A percentile compares a stretch with the other conserved stretches of the same genome.
Conservation (phyloP, 306 rosid species). For the Gillenia trifoliata region DNA sequence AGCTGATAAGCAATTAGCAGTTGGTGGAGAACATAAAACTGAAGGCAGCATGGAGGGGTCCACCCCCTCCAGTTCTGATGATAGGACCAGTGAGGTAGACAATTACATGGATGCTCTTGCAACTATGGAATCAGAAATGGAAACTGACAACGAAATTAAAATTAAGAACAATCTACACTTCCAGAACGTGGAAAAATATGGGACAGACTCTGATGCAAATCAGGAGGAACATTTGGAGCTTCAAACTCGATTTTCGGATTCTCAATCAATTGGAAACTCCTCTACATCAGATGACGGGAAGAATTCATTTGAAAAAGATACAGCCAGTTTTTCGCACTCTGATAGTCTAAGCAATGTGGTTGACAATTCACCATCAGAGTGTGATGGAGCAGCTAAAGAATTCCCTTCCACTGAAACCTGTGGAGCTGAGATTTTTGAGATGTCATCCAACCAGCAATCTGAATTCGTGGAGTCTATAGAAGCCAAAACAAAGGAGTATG, state of each 20-base stretch:
- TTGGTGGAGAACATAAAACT: slow-evolving; percentile 42
- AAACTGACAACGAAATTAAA: slow-evolving; percentile 54
- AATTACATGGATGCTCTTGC: slow-evolving; percentile 79
- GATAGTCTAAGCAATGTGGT: slow-evolving; percentile 38
- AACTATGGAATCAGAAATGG: slow-evolving; percentile 70
- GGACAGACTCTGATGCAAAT: slow-evolving; percentile 44
- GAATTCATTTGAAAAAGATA: slow-evolving; percentile 45
- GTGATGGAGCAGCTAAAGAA: slow-evolving; percentile 28
- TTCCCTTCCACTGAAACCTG: slow-evolving; percentile 28
- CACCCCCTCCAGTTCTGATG: slow-evolving; percentile 49
- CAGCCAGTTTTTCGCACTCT: slow-evolving; percentile 45
- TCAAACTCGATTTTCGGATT: slow-evolving; percentile 53
- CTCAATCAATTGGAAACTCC: slow-evolving; percentile 61
- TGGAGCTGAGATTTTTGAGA: slow-evolving; percentile 37
- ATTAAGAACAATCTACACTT: slow-evolving; percentile 30
- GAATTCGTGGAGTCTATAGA: slow-evolving; percentile 30
- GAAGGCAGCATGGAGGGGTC: slow-evolving; percentile 44
- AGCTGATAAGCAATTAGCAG: slow-evolving; percentile 33
- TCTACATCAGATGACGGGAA: slow-evolving; percentile 56
- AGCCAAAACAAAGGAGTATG: slow-evolving; percentile 23
- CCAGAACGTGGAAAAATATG: slow-evolving; percentile 27
- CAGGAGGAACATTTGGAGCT: slow-evolving; percentile 48
- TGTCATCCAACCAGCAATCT: slow-evolving; percentile 27
- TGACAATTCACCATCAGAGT: slow-evolving; percentile 47
- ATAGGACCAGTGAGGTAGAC: slow-evolving; percentile 71